Conservation (phyloP, 108 stramenopile species). For the Fragilaria crotonensis region DNA sequence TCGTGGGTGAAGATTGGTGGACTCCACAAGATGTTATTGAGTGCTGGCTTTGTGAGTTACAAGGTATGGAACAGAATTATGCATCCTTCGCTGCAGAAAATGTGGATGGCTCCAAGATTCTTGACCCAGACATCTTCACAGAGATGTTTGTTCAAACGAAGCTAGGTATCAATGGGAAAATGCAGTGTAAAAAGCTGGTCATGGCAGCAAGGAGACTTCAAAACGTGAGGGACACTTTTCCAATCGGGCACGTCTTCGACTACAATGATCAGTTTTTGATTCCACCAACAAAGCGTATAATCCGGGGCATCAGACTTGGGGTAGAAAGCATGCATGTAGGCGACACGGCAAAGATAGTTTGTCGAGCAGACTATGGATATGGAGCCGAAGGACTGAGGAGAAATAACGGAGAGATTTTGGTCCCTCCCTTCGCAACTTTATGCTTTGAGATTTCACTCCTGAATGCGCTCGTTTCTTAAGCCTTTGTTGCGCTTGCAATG, state of each 20-base stretch:
- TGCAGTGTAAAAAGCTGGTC: slow-evolving; percentile 55
- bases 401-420: slow-evolving; percentile 37
- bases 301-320: slow-evolving; percentile 33
- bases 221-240: slow-evolving; percentile 21
- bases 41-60: slow-evolving; percentile 47
- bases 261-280: slow-evolving; percentile 32
- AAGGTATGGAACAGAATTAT: slow-evolving; percentile 32
- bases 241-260: slow-evolving; percentile 40
- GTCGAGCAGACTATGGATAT: slow-evolving; percentile 59
- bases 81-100: slow-evolving; percentile 19
- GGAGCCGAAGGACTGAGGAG: slow-evolving; percentile 47
- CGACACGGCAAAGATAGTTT: slow-evolving; percentile 22
- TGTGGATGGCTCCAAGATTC: slow-evolving; percentile 31
- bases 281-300: slow-evolving; percentile 30
- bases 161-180: slow-evolving; percentile 32
- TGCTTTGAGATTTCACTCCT: slow-evolving; percentile 35
- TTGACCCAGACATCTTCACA: slow-evolving; percentile 33
- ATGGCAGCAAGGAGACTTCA: slow-evolving; percentile 47
- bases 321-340: slow-evolving; percentile 39
- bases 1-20: slow-evolving; percentile 19
- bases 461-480: not conserved
- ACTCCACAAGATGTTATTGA: slow-evolving; percentile 35
- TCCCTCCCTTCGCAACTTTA: slow-evolving; percentile 55
- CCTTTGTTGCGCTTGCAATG: too few relatives aligned
- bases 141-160: slow-evolving; percentile 34